phyloP scores from a whole-genome alignment of 2,329 filamentous ascomycete genomes.

The Diaporthe vexans region DNA sequence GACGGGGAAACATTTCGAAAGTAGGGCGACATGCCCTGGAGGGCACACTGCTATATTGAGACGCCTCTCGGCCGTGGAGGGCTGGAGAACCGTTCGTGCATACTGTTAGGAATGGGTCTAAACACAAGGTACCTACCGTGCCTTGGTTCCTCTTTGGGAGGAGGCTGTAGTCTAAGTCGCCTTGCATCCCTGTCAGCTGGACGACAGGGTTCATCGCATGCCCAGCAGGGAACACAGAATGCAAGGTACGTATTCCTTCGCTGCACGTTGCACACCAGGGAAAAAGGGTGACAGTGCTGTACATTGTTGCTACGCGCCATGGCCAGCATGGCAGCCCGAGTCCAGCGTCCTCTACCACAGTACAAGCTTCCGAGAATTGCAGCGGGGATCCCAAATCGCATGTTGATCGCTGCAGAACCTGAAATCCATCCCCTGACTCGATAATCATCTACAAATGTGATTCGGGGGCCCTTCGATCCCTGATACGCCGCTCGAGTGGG shows the following conservation, averaged over 20 bases:
- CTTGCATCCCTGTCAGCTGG: slow-evolving; percentile 47
- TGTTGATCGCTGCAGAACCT: slow-evolving; percentile 33
- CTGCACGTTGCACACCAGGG: slow-evolving; percentile 27
- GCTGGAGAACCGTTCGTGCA: slow-evolving; percentile 42
- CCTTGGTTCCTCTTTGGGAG: slow-evolving; percentile 41
- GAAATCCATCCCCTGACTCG: slow-evolving; percentile 31
- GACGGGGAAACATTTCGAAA: slow-evolving; percentile 52
- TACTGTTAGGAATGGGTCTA: slow-evolving; percentile 38
- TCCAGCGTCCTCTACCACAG: slow-evolving; percentile 1
- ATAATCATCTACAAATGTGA: slow-evolving; percentile 35
- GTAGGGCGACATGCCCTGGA: slow-evolving; percentile 51
- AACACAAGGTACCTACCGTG: slow-evolving; percentile 38
- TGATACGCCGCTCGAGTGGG: slow-evolving; percentile 25
- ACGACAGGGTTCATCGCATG: slow-evolving; percentile 42
- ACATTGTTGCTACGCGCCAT: slow-evolving; percentile 1
- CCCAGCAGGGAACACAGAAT: slow-evolving; percentile 41
- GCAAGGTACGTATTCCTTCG: slow-evolving; percentile 46
- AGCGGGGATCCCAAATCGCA: slow-evolving; percentile 26
- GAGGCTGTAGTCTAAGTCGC: slow-evolving; percentile 46
- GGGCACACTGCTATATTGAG: slow-evolving; percentile 60
- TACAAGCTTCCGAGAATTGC: slow-evolving; percentile 24
- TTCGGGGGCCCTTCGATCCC: slow-evolving; percentile 25
- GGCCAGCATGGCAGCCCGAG: slow-evolving; percentile 16
- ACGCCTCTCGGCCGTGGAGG: slow-evolving; percentile 48
- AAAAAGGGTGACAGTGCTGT: slow-evolving; percentile 26